Base-by-base conservation (phyloP, 2,329 filamentous ascomycete species). In the Colletotrichum musae region DNA sequence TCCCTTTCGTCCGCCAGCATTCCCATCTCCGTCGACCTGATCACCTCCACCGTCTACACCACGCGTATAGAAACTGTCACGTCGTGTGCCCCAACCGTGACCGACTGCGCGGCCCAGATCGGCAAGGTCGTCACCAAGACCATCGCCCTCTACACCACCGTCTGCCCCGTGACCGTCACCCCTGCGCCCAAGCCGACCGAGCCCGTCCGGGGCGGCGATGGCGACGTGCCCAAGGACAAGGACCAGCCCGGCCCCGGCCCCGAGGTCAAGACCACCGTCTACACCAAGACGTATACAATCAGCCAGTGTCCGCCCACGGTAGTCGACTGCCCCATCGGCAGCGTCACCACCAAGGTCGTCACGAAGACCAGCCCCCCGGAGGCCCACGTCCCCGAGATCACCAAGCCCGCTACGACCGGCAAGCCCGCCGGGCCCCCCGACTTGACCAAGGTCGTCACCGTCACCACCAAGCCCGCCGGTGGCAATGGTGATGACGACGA, bases 41-140 rank as follows among this genome's bases (percentile, higher is more conserved):
- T 73, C 36, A 81, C 80, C 32, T 82, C 79, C 62, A 81, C 80
- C n/a, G 76, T 84, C 60, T 83, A 77, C 74, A 79, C 78, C 58
- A 83, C 80, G 18, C 72, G 72, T 15, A 75, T 88, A 71, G 82
- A 86, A 71, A 90, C 88, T 72, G 81, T 89, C 77, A 89, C 85
- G 74, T 85, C 84, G 48, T 90, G 88, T 77, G 83, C 82, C 56
- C 80, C 87, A 16, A 74, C 75, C 16, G 77, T 83, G 4, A 75
- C 74, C 41, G 74, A 81, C 78, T 83, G 81, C 74, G 80, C 81
- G 12, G 76, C 64, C 7, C 73, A 73, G 36, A 72, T 76, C 43
- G 76, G 77, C 48, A 74, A 78, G 41, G 77, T 83, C 43, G 80
- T 78, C 16, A 84, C 83, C 3, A 71, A 76, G 72, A 74, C 76